Conservation (phyloP, 2,329 filamentous ascomycete genomes). For the Alternaria conjuncta region DNA sequence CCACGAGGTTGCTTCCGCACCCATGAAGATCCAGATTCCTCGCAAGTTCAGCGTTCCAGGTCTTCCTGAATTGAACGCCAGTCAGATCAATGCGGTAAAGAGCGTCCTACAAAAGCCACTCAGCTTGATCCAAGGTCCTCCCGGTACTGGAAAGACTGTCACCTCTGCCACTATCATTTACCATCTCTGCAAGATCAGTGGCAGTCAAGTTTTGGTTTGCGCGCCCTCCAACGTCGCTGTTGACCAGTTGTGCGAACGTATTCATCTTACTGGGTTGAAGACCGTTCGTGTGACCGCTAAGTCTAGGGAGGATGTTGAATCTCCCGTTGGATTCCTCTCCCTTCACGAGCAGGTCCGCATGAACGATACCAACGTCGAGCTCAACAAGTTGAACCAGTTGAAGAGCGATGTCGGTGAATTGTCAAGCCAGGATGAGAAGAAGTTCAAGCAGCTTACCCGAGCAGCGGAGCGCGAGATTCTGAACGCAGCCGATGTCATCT, state of each 20-base stretch:
- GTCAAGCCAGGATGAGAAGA: constrained; percentile 96
- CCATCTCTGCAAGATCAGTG: constrained; percentile 93
- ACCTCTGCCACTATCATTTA: constrained; percentile 99
- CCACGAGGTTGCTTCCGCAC: constrained; percentile 90
- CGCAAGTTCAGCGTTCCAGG: constrained; percentile 97
- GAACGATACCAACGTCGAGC: constrained; percentile 93
- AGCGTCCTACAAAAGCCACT: constrained; percentile 91
- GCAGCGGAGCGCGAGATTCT: constrained; percentile 94
- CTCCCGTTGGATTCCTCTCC: constrained; percentile 94
- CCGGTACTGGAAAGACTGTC: constrained; percentile 97
- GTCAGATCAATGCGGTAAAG: constrained; percentile 96
- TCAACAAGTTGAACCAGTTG: constrained; percentile 89
- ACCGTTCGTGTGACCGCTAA: constrained; percentile 98
- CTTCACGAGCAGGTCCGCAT: constrained; percentile 96
- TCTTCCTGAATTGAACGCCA: constrained; percentile 91
- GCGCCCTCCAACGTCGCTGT: constrained; percentile 98
- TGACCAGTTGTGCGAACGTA: constrained; percentile 96
- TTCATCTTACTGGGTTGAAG: constrained; percentile 92
- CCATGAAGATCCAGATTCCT: constrained; percentile 93
- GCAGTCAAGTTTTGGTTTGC: constrained; percentile 92
- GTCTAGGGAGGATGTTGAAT: constrained; percentile 97
- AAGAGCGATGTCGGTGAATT: constrained; percentile 92
- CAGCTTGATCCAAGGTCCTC: constrained; percentile 94
- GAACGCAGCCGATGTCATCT: constrained; percentile 94
- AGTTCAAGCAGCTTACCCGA: constrained; percentile 93